A percentile compares a stretch with the other conserved stretches of the same genome.
Evolutionary conservation across 2,329 filamentous ascomycete species (phyloP).

Genomic region (Samsoniella hepiali): DNA sequence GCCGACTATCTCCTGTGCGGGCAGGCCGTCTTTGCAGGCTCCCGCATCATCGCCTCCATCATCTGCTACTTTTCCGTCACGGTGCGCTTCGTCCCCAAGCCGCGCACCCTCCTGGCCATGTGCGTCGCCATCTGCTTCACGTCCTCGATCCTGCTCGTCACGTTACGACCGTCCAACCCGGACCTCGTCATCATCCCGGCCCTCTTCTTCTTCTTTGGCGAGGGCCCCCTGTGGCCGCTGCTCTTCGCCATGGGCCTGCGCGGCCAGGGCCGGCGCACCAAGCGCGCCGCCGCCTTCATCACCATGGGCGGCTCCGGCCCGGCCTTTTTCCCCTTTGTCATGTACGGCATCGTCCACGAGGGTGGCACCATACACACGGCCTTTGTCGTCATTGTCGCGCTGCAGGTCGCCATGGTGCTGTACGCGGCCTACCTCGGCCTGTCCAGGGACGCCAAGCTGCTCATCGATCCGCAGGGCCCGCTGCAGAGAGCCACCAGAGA

Average conservation of each 20-base stretch:
- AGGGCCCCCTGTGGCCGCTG: constrained; percentile 78
- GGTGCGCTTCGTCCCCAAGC: constrained; percentile 53
- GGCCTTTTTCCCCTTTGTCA: constrained; percentile 69
- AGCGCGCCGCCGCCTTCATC: constrained; percentile 72
- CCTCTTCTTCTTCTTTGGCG: constrained; percentile 72
- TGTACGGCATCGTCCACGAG: constrained; percentile 62
- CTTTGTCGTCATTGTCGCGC: constrained; percentile 59
- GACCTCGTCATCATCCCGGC: constrained; percentile 58
- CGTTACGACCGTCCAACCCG: constrained; percentile 42
- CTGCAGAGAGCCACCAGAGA: constrained; percentile 2
- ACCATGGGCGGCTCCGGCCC: constrained; percentile 73
- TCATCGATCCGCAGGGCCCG: constrained; percentile 36
- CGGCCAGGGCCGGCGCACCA: constrained; percentile 76
- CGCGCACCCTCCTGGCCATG: constrained; percentile 66
- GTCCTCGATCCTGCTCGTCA: constrained; percentile 46
- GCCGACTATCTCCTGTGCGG: constrained; percentile 69
- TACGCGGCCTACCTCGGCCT: constrained; percentile 50
- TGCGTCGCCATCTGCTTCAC: constrained; percentile 60
- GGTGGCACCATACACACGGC: constrained; percentile 61
- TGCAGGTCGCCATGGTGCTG: constrained; percentile 44
- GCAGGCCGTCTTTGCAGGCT: constrained; percentile 69
- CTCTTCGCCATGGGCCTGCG: constrained; percentile 77
- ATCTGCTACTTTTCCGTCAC: constrained; percentile 57
- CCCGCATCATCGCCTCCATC: constrained; percentile 65
- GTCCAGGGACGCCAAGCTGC: constrained; percentile 43